Evolutionary conservation across 192 early-diverging fungal genomes (phyloP).

Genomic region (Mortierella claussenii): DNA sequence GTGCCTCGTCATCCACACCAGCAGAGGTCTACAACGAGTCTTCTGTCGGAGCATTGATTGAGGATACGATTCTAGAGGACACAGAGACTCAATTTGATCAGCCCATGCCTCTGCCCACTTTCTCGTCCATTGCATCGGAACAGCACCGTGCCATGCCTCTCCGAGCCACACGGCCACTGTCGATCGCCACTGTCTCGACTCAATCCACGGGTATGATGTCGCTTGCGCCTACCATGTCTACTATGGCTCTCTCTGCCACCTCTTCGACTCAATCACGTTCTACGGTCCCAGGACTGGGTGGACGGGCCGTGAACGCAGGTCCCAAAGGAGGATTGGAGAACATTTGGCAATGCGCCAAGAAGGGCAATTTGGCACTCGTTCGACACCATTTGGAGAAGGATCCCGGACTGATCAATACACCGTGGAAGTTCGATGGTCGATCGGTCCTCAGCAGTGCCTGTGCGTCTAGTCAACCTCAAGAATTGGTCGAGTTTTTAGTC

Average conservation of each 20-base stretch:
- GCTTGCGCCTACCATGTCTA: constrained; percentile 42
- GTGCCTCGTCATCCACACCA: not conserved
- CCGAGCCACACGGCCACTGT: constrained; percentile 15
- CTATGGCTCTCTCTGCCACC: constrained; percentile 36
- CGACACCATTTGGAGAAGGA: constrained; percentile 35
- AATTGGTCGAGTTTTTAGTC: constrained; percentile 46
- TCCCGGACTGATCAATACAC: constrained; percentile 20
- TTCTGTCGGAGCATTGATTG: constrained; percentile 18
- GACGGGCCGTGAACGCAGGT: not conserved
- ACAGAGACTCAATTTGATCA: not conserved
- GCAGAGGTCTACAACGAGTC: constrained; percentile 19
- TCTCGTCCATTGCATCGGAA: not conserved
- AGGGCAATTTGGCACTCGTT: constrained; percentile 35
- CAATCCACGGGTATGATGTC: constrained; percentile 47
- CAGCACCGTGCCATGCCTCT: not conserved
- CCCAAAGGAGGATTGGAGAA: constrained; percentile 40
- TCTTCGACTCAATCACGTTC: constrained; percentile 28
- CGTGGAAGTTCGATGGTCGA: constrained; percentile 52
- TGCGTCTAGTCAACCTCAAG: constrained; percentile 35
- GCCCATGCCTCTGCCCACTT: not conserved
- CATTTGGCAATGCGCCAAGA: constrained; percentile 48
- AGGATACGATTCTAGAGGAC: constrained; percentile 19
- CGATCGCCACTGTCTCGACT: constrained; percentile 30
- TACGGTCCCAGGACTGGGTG: not conserved
- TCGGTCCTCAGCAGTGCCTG: constrained; percentile 49